Percentiles rank a stretch among this genome's conserved stretches.
Evolutionary conservation across 2,329 filamentous ascomycete genomes (phyloP).

Genomic region (Penicillium palitans): DNA sequence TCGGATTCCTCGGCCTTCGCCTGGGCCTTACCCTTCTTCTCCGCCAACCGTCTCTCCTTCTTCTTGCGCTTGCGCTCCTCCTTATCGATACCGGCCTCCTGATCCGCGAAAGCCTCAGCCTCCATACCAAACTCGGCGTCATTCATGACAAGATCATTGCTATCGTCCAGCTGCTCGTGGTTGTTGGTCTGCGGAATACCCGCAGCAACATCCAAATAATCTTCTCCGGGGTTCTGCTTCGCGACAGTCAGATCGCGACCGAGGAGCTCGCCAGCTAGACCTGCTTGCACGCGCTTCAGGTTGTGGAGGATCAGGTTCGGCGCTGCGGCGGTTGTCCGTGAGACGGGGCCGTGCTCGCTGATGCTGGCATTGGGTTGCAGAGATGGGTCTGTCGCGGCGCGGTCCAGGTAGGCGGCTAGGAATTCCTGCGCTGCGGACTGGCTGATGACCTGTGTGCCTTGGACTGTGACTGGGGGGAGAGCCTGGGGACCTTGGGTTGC

Average conservation of each 20-base stretch:
- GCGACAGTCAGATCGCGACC: conserved; percentile 43
- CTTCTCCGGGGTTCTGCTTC: conserved; percentile 38
- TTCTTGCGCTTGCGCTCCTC: conserved; percentile 57
- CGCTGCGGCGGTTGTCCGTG: conserved; percentile 42
- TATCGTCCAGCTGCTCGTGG: conserved; percentile 39
- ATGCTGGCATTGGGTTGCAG: conserved; percentile 48
- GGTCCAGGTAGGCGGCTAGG: conserved; percentile 45
- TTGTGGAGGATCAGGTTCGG: conserved; percentile 48
- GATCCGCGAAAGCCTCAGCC: conserved; percentile 39
- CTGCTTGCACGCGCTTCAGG: conserved; percentile 47
- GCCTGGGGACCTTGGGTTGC: conserved; percentile 38
- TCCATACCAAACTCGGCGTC: conserved; percentile 42
- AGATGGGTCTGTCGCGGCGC: conserved; percentile 43
- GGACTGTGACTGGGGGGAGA: conserved; percentile 41
- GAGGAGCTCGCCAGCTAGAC: conserved; percentile 44
- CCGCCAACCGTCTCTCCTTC: conserved; percentile 53
- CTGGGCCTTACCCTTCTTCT: conserved; percentile 43
- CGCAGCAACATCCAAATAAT: conserved; percentile 42
- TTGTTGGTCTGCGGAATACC: conserved; percentile 30
- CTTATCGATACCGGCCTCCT: conserved; percentile 49
- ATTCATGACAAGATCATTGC: conserved; percentile 45
- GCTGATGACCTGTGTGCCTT: conserved; percentile 37
- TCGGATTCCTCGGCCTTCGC: conserved; percentile 30
- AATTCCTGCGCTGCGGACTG: conserved; percentile 45
- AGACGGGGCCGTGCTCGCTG: conserved; percentile 45